A percentile compares a stretch with the other conserved stretches of the same genome.
Conservation (phyloP, 2,329 filamentous ascomycete genomes). For the Paracoccidioides brasiliensis region DNA sequence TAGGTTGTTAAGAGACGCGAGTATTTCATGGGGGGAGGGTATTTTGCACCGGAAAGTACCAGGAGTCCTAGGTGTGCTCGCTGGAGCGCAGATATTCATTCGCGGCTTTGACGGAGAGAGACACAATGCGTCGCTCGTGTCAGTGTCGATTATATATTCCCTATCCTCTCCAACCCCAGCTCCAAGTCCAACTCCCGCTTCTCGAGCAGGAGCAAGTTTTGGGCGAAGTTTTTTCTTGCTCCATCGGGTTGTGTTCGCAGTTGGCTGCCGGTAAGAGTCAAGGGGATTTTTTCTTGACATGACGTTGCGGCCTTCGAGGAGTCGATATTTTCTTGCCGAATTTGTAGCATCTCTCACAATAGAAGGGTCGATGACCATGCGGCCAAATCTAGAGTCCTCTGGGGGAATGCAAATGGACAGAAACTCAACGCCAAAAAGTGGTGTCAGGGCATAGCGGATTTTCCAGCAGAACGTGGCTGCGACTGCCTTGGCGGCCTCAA, state of each 20-base stretch:
- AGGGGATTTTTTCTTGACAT: not conserved
- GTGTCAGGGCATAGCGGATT: conserved; percentile 75
- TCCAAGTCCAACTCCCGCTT: not conserved
- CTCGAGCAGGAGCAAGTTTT: not conserved
- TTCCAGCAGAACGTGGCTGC: conserved; percentile 79
- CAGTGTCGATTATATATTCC: not conserved
- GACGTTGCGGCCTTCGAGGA: conserved; percentile 4
- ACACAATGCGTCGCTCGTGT: not conserved
- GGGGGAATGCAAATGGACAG: conserved; percentile 55
- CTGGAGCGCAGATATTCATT: conserved; percentile 18
- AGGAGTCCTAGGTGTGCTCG: conserved; percentile 28
- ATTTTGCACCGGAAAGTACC: conserved; percentile 5
- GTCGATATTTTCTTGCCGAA: conserved; percentile 12
- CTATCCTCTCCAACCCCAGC: not conserved
- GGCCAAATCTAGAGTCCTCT: conserved; percentile 36
- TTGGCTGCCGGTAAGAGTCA: not conserved
- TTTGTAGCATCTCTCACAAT: conserved; percentile 16
- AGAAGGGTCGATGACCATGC: conserved; percentile 11
- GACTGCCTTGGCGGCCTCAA: conserved; percentile 67
- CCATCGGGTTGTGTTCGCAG: not conserved
- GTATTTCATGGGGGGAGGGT: conserved; percentile 15
- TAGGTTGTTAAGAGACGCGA: conserved; percentile 13
- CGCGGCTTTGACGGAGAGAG: not conserved
- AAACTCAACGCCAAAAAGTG: conserved; percentile 78
- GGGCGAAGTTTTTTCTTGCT: not conserved